Base-by-base conservation (phyloP, 208 protist genomes). In the Crithidia fasciculata region DNA sequence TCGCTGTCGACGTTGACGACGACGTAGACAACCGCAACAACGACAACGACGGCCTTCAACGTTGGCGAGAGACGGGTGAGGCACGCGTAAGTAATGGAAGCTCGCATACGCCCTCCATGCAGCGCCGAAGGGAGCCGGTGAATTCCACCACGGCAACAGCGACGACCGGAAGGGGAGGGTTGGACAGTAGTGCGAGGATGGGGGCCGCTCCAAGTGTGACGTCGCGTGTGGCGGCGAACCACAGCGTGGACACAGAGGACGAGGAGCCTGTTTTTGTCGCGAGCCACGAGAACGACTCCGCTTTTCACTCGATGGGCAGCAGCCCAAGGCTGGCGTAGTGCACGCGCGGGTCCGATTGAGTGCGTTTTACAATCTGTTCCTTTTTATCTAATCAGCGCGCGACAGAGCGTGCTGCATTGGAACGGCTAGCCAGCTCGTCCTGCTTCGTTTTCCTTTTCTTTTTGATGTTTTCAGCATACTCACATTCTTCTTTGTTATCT, bases 221-320 rank as follows among this genome's bases (percentile, higher is more conserved):
- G 10, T 68, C 62, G 2, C 49, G 62, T 9, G 0, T 36, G 7
- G 15, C 36, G 8, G 15, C 36, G 8, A 40, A 19, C 39, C 49
- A 15, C 6, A 57, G 45, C 37, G 62, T 28, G 37, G 28, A 12
- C 15, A 43, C 49, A 49, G 49, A 28, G 13, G 45, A 41, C 2
- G 62, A 68, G 2, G 62, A 68, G 41, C 49, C 47, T 0, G 49
- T 57, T n/a, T 68, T 57, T 55, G 19, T 12, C 13, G 28, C 50
- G 7, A 47, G 55, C 9, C 47, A 44, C 15, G 60, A 59, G 5
- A 43, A 18, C 12, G n/a, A 19, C 40, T 40, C 7, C 28, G 61
- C 4, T 7, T 43, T 66, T 43, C 45, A 53, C 45, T 55, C 61
- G 18, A 39, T 40, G 61, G 18, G 39, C 45, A n/a, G 45, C 19